Percentiles rank a stretch among this genome's conserved stretches.
Evolutionary conservation across 495 filamentous ascomycete genomes (phyloP).

Genomic region (Penicillium psychrofluorescens): DNA sequence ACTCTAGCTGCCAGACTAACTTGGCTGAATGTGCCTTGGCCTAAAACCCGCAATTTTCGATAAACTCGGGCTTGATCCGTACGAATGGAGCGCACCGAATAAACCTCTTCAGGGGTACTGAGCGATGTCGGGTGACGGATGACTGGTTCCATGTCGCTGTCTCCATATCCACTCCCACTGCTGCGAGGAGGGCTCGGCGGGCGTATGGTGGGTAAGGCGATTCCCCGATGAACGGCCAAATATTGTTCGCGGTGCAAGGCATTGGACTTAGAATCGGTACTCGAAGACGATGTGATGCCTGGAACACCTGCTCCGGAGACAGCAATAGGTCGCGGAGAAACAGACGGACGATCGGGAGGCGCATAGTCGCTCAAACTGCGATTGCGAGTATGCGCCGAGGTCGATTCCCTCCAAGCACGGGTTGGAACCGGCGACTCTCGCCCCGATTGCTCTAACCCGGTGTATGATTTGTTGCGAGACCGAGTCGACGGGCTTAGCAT

Average conservation of each 20-base stretch:
- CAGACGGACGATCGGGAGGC: constrained; percentile 58
- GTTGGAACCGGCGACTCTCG: constrained; percentile 29
- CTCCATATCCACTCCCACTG: constrained; percentile 37
- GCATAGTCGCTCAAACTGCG: constrained; percentile 84
- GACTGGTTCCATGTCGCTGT: constrained; percentile 24
- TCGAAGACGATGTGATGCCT: constrained; percentile 34
- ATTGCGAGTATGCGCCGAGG: constrained; percentile 49
- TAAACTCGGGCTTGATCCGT: constrained; percentile 48
- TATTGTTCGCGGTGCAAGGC: constrained; percentile 73
- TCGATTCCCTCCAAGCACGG: constrained; percentile 20
- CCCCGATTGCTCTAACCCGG: constrained; percentile 29
- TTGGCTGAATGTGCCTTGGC: constrained; percentile 92
- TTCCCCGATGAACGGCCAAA: constrained; percentile 67
- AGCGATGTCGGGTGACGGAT: constrained; percentile 14
- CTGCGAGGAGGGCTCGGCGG: constrained; percentile 71
- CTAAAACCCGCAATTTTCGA: constrained; percentile 70
- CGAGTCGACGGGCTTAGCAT: constrained; percentile 25
- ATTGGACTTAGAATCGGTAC: constrained; percentile 36
- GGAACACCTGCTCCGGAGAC: constrained; percentile 50
- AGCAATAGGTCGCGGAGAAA: constrained; percentile 60
- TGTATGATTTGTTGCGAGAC: constrained; percentile 26
- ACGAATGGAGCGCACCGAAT: constrained; percentile 38
- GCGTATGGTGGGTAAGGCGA: constrained; percentile 47
- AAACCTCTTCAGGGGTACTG: constrained; percentile 27
- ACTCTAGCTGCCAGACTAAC: constrained; percentile 77